These are phyloP conservation scores for Camelina hispida DNA, from an alignment of 345 rosid species.

Conservation along the genomic window DNA sequence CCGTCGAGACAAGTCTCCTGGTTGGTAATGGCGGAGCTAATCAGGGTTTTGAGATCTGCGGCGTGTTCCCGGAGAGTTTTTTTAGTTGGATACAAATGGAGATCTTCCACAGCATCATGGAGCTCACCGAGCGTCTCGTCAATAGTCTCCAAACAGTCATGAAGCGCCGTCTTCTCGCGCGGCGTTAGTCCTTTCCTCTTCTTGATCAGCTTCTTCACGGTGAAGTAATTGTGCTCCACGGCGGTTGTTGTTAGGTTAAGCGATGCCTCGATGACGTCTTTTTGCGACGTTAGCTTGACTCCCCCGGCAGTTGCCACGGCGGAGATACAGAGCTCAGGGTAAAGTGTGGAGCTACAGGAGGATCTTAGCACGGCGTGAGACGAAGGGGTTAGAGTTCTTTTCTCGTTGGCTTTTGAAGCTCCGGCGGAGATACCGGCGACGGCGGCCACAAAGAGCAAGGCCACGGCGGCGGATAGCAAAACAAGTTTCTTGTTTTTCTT, in stretches of 20 bases:
- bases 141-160: constrained; percentile 85
- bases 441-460: constrained; percentile 34
- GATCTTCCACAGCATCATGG: constrained; percentile 59
- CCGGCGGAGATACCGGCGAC: constrained; percentile 41
- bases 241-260: constrained; percentile 58
- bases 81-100: constrained; percentile 61
- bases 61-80: constrained; percentile 73
- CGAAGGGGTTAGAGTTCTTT: constrained; percentile 40
- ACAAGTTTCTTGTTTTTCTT: constrained; percentile 41
- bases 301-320: constrained; percentile 50
- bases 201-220: constrained; percentile 49
- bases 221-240: constrained; percentile 55
- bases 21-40: constrained; percentile 92
- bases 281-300: constrained; percentile 47
- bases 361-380: constrained; percentile 67
- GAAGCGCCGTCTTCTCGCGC: constrained; percentile 76
- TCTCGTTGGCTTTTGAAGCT: constrained; percentile 35
- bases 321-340: constrained; percentile 77
- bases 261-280: constrained; percentile 61
- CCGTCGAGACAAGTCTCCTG: constrained; percentile 94
- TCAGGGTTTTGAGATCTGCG: constrained; percentile 74
- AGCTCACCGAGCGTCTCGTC: constrained; percentile 88
- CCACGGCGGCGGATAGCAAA: constrained; percentile 23
- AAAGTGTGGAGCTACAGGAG: constrained; percentile 64
- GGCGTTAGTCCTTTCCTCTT: constrained; percentile 47